These are phyloP conservation scores for Dactylis glomerata DNA, from an alignment of 176 grass and related monocot genomes.

Conservation along the genomic window DNA sequence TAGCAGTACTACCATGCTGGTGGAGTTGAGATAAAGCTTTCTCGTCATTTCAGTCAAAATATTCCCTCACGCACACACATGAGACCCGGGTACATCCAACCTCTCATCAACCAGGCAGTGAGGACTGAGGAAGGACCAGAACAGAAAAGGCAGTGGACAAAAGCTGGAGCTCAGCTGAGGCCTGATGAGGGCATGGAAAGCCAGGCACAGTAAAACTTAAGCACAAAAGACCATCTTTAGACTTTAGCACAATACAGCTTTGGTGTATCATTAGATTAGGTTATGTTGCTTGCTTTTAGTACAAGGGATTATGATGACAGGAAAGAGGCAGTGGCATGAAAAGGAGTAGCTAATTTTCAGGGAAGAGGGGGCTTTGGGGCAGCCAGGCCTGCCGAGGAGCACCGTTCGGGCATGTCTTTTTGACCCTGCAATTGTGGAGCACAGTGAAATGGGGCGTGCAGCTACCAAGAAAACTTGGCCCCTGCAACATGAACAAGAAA, in stretches of 20 bases:
- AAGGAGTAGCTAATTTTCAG: constrained; percentile 20
- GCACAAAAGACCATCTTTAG: constrained; percentile 64
- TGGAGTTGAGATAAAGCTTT: constrained; percentile 34
- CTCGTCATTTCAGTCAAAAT: constrained; percentile 41
- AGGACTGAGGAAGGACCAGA: constrained; percentile 34
- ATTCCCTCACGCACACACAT: constrained; percentile 38
- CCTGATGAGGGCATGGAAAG: constrained; percentile 35
- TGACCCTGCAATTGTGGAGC: constrained; percentile 39
- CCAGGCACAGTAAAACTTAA: constrained; percentile 47
- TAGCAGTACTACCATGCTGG: constrained; percentile 15
- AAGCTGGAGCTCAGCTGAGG: constrained; percentile 47
- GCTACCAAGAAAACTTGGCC: constrained; percentile 46
- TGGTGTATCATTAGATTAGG: constrained; percentile 41
- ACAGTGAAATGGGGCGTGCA: constrained; percentile 42
- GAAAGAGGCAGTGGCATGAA: constrained; percentile 20
- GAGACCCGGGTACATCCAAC: constrained; percentile 38
- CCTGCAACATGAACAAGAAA: constrained; percentile 37
- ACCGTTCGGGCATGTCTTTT: constrained; percentile 30
- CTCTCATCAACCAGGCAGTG: constrained; percentile 8
- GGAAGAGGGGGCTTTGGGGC: constrained; percentile 17
- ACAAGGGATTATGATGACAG: constrained; percentile 63
- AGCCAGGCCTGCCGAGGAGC: constrained; percentile 33
- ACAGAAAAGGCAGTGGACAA: constrained; percentile 35
- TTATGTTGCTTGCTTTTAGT: constrained; percentile 74
- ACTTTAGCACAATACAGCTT: constrained; percentile 42